A percentile compares a stretch with the other conserved stretches of the same genome.
phyloP scores from a whole-genome alignment of 2,329 filamentous ascomycete species.

The Teratosphaeria destructans region DNA sequence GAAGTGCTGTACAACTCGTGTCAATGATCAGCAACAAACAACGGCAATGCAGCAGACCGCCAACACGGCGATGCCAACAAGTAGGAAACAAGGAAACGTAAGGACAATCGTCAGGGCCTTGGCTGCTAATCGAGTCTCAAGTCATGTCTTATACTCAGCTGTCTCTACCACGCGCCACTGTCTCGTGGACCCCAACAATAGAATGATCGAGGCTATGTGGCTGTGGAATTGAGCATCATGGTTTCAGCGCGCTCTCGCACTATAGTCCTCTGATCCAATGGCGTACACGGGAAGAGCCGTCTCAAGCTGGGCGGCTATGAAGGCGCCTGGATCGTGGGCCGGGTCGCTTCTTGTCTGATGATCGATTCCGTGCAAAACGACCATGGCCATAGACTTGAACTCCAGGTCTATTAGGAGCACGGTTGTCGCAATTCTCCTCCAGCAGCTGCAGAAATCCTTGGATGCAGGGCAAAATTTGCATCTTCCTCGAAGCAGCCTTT shows the following conservation, averaged over 20 bases:
- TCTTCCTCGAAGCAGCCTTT: not conserved
- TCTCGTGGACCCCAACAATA: not conserved
- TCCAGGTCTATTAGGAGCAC: not conserved
- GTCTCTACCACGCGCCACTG: not conserved
- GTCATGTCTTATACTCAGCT: not conserved
- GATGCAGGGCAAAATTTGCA: not conserved
- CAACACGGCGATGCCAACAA: not conserved
- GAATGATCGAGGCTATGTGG: not conserved
- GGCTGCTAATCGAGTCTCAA: not conserved
- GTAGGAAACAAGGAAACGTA: not conserved
- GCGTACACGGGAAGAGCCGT: not conserved
- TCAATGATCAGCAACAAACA: not conserved
- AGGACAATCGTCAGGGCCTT: not conserved
- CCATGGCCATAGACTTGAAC: not conserved
- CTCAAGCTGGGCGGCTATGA: not conserved
- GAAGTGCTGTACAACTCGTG: not conserved
- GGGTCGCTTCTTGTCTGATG: not conserved
- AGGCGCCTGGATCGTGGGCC: not conserved
- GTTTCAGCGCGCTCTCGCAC: not conserved
- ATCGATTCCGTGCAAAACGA: not conserved
- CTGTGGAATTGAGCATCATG: not conserved
- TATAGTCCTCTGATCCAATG: not conserved
- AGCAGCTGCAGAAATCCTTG: not conserved
- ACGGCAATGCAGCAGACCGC: not conserved
- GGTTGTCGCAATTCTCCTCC: not conserved